Evolutionary conservation across 2,329 filamentous ascomycete genomes (phyloP).

Genomic region (Ilyonectria mors-panacis): DNA sequence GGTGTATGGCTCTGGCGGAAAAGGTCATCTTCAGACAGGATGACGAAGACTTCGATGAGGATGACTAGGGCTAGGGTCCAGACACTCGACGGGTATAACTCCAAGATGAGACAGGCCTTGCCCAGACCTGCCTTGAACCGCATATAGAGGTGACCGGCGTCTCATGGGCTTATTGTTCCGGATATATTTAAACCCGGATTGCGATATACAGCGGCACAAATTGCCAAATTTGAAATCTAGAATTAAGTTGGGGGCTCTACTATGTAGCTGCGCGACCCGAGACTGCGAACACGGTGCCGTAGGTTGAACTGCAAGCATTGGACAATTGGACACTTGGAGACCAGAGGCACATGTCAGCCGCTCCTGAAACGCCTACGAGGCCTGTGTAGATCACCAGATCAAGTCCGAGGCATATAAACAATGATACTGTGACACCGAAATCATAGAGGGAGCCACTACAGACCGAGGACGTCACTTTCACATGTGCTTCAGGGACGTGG

Average conservation of each 20-base stretch:
- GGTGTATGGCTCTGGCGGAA: slow-evolving; percentile 86
- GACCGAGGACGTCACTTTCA: slow-evolving; percentile 29
- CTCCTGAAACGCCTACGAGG: neutral
- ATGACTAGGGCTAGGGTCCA: slow-evolving; percentile 59
- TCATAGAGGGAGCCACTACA: slow-evolving; percentile 5
- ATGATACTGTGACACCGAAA: neutral
- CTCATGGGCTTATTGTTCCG: slow-evolving; percentile 6
- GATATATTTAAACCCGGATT: neutral
- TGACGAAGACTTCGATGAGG: slow-evolving; percentile 69
- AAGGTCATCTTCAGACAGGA: slow-evolving; percentile 85
- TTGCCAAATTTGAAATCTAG: neutral
- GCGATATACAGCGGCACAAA: neutral
- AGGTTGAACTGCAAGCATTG: neutral
- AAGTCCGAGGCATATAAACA: neutral
- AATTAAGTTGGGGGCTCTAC: neutral
- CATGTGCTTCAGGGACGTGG: slow-evolving; percentile 13
- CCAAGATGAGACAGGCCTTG: neutral
- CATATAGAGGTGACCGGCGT: slow-evolving; percentile 9
- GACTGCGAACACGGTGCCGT: neutral
- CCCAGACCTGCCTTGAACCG: neutral
- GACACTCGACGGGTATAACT: neutral
- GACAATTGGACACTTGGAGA: neutral
- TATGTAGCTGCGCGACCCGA: neutral
- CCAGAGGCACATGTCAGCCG: slow-evolving; percentile 3
- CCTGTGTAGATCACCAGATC: neutral